Base-by-base conservation (phyloP, 1,284 basidiomycete genomes). In the Cryptococcus deneoformans region DNA sequence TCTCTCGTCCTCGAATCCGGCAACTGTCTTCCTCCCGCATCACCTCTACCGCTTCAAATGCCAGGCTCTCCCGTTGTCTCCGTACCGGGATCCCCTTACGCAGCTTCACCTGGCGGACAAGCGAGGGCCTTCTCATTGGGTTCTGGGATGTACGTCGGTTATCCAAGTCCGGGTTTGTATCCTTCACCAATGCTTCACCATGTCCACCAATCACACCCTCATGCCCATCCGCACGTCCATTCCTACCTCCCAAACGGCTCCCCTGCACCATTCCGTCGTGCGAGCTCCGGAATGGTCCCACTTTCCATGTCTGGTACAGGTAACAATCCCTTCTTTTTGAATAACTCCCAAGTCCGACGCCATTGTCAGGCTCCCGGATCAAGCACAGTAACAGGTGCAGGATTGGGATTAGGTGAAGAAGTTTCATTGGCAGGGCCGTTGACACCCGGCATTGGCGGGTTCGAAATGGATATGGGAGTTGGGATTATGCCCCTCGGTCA, bases 161-260 rank as follows among this genome's bases (percentile, higher is more conserved):
- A 62, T 46, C 61, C 63, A 5, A 53, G 50, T n/a, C 68, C 68
- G 5, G 68, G 66, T 3, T 65, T 68, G 66, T 68, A 63, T 48
- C 65, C 66, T 20, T 64, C 62, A 3, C 66, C 65, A 14, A 63
- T 67, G 60, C 50, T 68, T 1, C 62, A 66, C 52, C 58, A 53
- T 24, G 46, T 39, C 14, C 39, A 52, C 42, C 45, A 38, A 14
- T 35, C 42, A 2, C 39, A 43, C n/a, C 49, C 52, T 49, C 61
- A 50, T 10, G 11, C 57, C 5, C 42, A 62, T 52, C 53, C 54
- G 6, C 50, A 61, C 34, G 45, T 46, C 39, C 56, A 61, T 3
- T 42, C 57, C 5, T 54, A 65, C 14, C 29, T 54, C 56, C 5
- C 16, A 1, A 38, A 42, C 35, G 44, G 10, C 10, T 63, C 62